Evolutionary conservation across 1,284 basidiomycete species (phyloP).

Genomic region (Sanghuangporus weigelae): DNA sequence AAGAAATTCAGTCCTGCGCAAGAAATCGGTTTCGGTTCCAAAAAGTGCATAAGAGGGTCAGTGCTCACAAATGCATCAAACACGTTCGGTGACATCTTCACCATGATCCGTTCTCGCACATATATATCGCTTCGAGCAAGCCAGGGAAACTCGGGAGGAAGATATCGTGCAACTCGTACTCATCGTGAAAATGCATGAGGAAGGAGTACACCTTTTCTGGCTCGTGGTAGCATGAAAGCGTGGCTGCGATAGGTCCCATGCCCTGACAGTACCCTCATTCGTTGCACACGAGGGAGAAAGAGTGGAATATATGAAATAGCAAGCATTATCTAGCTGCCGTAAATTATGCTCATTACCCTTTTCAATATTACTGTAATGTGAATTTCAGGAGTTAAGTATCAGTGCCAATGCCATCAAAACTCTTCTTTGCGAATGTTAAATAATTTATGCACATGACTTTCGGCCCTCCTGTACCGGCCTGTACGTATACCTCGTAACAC

Average conservation of each 20-base stretch:
- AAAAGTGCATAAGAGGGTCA: conserved; percentile 13
- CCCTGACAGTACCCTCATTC: conserved; percentile 98
- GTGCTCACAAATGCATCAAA: conserved; percentile 67
- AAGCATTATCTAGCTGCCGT: conserved; percentile 83
- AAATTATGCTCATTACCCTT: too few species aligned
- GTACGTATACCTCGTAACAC: too few species aligned
- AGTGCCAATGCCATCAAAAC: too few species aligned
- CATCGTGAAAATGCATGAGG: conserved; percentile 81
- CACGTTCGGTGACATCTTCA: conserved; percentile 82
- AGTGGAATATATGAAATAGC: conserved; percentile 92
- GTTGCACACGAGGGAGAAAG: conserved; percentile 79
- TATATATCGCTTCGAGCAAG: conserved; percentile 86
- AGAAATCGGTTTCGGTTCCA: too few species aligned
- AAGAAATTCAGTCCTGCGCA: neutral
- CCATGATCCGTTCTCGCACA: conserved; percentile 85
- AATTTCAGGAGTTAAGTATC: too few species aligned
- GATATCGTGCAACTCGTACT: conserved; percentile 85
- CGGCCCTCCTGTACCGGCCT: too few species aligned
- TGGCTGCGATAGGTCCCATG: conserved; percentile 97
- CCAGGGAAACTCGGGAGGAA: conserved; percentile 96
- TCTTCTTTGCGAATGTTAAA: too few species aligned
- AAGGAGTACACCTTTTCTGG: conserved; percentile 84
- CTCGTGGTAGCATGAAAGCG: conserved; percentile 88
- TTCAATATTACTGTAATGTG: too few species aligned
- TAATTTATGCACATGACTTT: too few species aligned